Conservation (phyloP, 2,329 filamentous ascomycete species). For the Cladorrhinum sp. region DNA sequence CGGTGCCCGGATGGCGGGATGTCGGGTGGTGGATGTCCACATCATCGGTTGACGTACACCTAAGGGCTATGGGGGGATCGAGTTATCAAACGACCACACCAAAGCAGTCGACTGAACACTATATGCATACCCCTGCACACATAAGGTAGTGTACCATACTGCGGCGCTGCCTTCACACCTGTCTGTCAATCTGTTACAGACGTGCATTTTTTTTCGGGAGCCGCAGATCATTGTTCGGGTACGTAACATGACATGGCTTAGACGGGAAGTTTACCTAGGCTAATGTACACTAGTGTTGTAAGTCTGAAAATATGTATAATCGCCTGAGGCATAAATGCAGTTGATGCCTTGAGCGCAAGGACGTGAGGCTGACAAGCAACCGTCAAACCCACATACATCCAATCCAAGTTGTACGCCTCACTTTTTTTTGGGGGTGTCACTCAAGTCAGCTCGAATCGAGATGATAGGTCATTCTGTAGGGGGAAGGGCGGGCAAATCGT, state of each 20-base stretch:
- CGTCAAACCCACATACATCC: no score
- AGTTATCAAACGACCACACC: neutral
- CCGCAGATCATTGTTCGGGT: neutral
- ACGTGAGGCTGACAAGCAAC: no score
- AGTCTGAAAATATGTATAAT: constrained; percentile 4
- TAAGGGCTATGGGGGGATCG: neutral
- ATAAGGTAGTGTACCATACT: no score
- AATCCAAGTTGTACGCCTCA: no score
- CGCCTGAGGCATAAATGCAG: constrained; percentile 6
- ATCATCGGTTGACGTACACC: constrained; percentile 6
- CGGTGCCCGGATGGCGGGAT: no score
- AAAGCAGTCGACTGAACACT: no score
- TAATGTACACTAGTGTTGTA: neutral
- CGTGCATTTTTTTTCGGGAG: neutral
- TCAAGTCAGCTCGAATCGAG: neutral
- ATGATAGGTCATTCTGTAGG: neutral
- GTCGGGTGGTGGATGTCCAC: no score
- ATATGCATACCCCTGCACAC: no score
- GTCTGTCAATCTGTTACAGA: neutral
- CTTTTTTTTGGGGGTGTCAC: no score
- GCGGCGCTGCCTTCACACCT: no score
- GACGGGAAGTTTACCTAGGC: no score
- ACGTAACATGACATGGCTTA: neutral
- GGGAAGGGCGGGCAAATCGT: no score
- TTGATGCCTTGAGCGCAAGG: neutral